Percentiles rank a stretch among this genome's conserved stretches.
These are phyloP conservation scores for Coprinellus aureogranulatus DNA, from an alignment of 768 basidiomycete genomes.

Conservation along the genomic window DNA sequence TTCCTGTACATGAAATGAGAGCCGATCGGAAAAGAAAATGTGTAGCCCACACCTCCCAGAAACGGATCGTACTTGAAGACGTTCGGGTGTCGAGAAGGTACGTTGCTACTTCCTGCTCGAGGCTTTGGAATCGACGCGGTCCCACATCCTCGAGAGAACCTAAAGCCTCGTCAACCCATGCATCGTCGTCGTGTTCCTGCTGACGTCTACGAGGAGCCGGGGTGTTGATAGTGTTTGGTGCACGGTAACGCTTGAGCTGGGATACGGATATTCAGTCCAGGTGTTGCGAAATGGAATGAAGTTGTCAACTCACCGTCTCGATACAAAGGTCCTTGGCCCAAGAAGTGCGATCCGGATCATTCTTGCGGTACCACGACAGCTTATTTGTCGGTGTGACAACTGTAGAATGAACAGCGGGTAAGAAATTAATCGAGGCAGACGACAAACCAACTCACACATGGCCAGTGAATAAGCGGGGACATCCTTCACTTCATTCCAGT, in stretches of 20 bases:
- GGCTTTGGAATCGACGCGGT: neutral
- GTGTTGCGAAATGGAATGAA: neutral
- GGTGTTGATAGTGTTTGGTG: neutral
- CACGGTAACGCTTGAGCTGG: neutral
- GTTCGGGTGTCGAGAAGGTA: neutral
- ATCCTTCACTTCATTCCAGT: constrained; percentile 5
- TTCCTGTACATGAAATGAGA: neutral
- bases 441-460: neutral
- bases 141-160: neutral
- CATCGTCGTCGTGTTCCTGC: neutral
- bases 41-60: constrained; percentile 1
- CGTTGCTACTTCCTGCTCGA: neutral
- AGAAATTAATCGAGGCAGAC: neutral
- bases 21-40: neutral
- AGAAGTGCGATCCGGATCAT: neutral
- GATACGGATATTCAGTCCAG: too few species aligned
- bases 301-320: neutral
- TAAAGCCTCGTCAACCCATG: too few species aligned
- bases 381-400: constrained; percentile 1
- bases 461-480: neutral
- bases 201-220: neutral
- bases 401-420: neutral
- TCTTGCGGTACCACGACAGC: neutral
- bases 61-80: neutral
- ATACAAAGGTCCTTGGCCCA: neutral